A percentile compares a stretch with the other conserved stretches of the same genome.
These are phyloP conservation scores for maize (Zea mays) DNA, from an alignment of 176 grass and related monocot species.

Conservation along the genomic window Zm-B73-REFERENCE-NAM-5.0 NC_050096.1:28805001-28805500, in stretches of 20 bases:
- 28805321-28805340: background rate
- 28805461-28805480: no score
- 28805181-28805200: conserved; percentile 69
- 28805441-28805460: background rate
- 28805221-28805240: conserved; percentile 59
- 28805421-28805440: background rate
- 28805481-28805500: no score
- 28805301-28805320: background rate
- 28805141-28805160: background rate
- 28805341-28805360: background rate
- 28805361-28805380: background rate
- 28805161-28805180: conserved; percentile 18
- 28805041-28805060: conserved; percentile 58
- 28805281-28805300: background rate
- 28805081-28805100: conserved; percentile 52
- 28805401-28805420: conserved; percentile 9
- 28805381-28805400: background rate
- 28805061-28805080: conserved; percentile 52
- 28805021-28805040: conserved; percentile 49
- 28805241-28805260: conserved; percentile 58
- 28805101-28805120: conserved; percentile 34
- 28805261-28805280: conserved; percentile 31
- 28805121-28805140: conserved; percentile 21
- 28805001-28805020: conserved; percentile 56
- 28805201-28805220: conserved; percentile 64